Evolutionary conservation across 441 rosid genomes (phyloP), one percentile per base, ranked within the genome.

Genomic region (Flueggea neowawraea): DNA sequence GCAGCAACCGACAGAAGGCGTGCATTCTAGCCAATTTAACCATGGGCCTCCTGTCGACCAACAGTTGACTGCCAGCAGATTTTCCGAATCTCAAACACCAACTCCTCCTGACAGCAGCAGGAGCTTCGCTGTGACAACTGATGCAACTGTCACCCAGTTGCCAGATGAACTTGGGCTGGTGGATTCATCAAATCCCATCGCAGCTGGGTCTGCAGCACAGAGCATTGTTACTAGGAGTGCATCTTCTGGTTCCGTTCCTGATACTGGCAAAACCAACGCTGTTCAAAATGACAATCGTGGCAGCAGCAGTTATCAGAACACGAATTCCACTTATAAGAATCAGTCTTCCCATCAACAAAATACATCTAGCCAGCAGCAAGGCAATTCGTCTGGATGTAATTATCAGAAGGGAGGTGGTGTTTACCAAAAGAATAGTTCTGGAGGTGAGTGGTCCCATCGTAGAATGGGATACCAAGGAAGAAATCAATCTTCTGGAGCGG

Each of bases 401-500:
- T 71, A 82, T 65, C 87, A 75, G 62, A 80, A 83, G 72, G 85
- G 84, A 57, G 70, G 84, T 52, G 78, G 78, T 53, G 66, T 50
- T 57, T 72, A 78, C n/a, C 87, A 80, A 54, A 80, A 81, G 78
- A 81, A 48, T n/a, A n/a, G n/a, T 64, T 70, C 82, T 4, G 80
- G 78, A 55, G 59, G 62, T 10, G 87, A 85, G 49, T 83, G 89
- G 89, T 68, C 89, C 32, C 87, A 89, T 54, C 83, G 85, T 3
- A 85, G 97, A 66, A 73, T 73, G 31, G 81, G 89, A 13, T 95
- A 76, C 80, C 96, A 88, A 62, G 91, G 88, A 49, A 81, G 95
- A 73, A 90, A 82, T 66, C 94, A 79, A 71, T 66, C 87, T 17
- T 60, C 75, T 50, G 75, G 78, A 44, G 72, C 82, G 33, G 98